These are phyloP conservation scores for Arachis stenosperma DNA, from an alignment of 306 rosid genomes.

Conservation along the genomic window DNA sequence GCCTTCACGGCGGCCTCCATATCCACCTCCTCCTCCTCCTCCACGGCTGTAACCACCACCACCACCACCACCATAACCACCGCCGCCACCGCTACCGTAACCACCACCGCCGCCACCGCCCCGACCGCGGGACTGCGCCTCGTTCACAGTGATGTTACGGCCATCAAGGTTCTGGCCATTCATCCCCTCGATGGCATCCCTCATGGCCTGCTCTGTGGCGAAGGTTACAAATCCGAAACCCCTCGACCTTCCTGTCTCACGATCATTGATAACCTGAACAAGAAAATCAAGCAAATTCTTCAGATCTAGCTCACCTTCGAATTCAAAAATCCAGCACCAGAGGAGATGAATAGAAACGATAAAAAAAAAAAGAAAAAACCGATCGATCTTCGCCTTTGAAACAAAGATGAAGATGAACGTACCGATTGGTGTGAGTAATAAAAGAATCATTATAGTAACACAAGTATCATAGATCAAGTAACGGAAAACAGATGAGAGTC, in stretches of 20 bases:
- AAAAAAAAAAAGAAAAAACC: constrained; percentile 34
- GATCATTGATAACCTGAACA: constrained; percentile 82
- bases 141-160: constrained; percentile 89
- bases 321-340: no score
- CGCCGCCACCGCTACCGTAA: constrained; percentile 32
- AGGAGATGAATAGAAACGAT: background rate
- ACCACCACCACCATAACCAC: constrained; percentile 47
- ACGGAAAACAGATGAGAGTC: constrained; percentile 72
- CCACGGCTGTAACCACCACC: constrained; percentile 44
- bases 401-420: constrained; percentile 90
- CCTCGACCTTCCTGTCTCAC: constrained; percentile 93
- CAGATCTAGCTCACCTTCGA: constrained; percentile 27
- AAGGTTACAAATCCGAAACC: constrained; percentile 95
- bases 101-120: constrained; percentile 63
- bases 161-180: constrained; percentile 89
- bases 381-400: constrained; percentile 89
- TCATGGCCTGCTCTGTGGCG: constrained; percentile 72
- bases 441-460: constrained; percentile 70
- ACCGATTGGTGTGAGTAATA: constrained; percentile 83
- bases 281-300: background rate
- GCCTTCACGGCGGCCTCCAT: constrained; percentile 36
- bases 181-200: constrained; percentile 83
- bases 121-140: constrained; percentile 81
- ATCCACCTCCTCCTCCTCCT: constrained; percentile 39
- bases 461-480: constrained; percentile 75